Base-by-base conservation (phyloP, 2,329 filamentous ascomycete species). In the Grosmannia clavigera region DNA sequence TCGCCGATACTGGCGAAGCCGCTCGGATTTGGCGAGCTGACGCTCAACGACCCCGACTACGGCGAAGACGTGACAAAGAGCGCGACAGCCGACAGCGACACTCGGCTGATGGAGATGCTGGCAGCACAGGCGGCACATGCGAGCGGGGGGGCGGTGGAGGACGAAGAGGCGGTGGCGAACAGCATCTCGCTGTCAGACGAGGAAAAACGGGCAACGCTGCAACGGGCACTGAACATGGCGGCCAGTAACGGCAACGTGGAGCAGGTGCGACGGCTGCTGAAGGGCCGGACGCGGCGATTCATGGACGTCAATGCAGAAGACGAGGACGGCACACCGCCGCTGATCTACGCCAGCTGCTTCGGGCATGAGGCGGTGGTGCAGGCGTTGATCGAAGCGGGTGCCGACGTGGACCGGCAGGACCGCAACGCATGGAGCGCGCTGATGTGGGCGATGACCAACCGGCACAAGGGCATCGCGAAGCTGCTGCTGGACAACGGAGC, bases 361-460 rank as follows among this genome's bases (percentile, higher is more conserved):
- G 89, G 94, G 48, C 94, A 99, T 71, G 89, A 95, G 72, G 82
- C 86, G 55, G 92, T 96, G 4, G 94, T 97, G 29, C 81, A 87
- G 61, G 84, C 87, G 46, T 81, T 99, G 58, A 83, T 99, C 58
- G 83, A 90, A 61, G 90, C 90, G 11, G 92, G 92, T 29, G 92
- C 87, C 48, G 83, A 90, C 67, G 91, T 97, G 58, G 91, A 99
- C 74, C 87, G 87, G 67, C 92, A 97, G 73, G 94, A 99, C 70
- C 88, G 87, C 64, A 97, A 97, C 70, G 87, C 95, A 69, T 99
- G 94, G 94, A 97, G 90, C 68, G 89, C 94, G 16, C 79, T 99
- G 63, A 99, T 99, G 92, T 99, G 94, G 94, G 92, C 94, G 57
- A 97, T 97, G 90, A 99, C 94, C 60, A 99, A 99, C 72, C 80